Percentiles rank a stretch among this genome's conserved stretches.
phyloP scores from a whole-genome alignment of 345 rosid species.

The Eutrema yunnanense region DNA sequence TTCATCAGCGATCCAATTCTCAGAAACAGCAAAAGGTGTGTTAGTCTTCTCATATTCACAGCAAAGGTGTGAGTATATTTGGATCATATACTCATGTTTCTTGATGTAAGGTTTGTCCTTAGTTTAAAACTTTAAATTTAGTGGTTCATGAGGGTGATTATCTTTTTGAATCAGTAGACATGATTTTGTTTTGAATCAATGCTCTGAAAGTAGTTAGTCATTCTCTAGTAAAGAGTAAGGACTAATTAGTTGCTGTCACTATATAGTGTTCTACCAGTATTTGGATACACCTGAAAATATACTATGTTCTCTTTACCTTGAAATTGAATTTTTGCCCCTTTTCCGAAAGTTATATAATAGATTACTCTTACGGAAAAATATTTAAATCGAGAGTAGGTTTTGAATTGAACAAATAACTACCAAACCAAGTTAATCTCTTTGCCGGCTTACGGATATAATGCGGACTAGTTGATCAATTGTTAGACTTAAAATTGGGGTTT shows the following conservation, averaged over 20 bases:
- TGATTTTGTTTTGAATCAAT: not conserved
- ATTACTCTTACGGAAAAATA: not conserved
- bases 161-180: not conserved
- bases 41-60: not conserved
- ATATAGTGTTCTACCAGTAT: not conserved
- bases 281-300: not conserved
- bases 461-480: not conserved
- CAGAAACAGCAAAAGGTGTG: not conserved
- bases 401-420: not conserved
- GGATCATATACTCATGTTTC: not conserved
- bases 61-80: not conserved
- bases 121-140: not conserved
- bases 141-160: not conserved
- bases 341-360: not conserved
- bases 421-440: not conserved
- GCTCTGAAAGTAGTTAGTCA: not conserved
- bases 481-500: not conserved
- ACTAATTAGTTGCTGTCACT: not conserved
- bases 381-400: not conserved
- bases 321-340: not conserved
- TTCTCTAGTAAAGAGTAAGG: not conserved
- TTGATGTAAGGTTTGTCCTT: not conserved
- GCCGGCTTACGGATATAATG: not conserved
- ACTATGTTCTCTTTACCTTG: not conserved
- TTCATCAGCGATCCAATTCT: not conserved